Conservation (phyloP, 1,284 basidiomycete species). For the Taiwanofungus camphoratus region DNA sequence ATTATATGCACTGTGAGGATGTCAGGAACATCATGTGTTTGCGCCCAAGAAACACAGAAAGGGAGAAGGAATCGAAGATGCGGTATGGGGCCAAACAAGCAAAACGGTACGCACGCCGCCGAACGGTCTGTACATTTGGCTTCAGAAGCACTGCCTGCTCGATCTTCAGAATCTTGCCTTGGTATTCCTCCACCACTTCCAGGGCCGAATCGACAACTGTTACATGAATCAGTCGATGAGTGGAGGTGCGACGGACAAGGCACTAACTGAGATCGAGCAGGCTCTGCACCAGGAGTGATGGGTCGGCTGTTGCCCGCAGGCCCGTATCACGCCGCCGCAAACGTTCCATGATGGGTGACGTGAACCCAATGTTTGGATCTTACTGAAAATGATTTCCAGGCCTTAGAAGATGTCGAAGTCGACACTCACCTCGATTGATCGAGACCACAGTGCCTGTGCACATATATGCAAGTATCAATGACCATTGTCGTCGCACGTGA, state of each 20-base stretch:
- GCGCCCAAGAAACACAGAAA: too few relatives aligned
- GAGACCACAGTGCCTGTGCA: conserved; percentile 57
- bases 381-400: not conserved
- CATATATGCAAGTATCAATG: not conserved
- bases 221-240: not conserved
- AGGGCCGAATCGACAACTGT: conserved; percentile 61
- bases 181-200: conserved; percentile 64
- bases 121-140: conserved; percentile 54
- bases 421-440: conserved; percentile 34
- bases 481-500: not conserved
- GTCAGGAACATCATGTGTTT: too few relatives aligned
- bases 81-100: too few relatives aligned
- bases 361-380: conserved; percentile 41
- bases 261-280: conserved; percentile 55
- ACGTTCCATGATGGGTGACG: conserved; percentile 48
- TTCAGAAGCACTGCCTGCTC: conserved; percentile 55
- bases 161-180: conserved; percentile 52
- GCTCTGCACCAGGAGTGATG: conserved; percentile 56
- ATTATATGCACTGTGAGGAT: not conserved
- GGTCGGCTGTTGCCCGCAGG: conserved; percentile 52
- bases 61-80: too few relatives aligned
- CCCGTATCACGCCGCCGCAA: conserved; percentile 52
- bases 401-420: not conserved
- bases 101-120: conserved; percentile 38
- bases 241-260: not conserved